phyloP scores from a whole-genome alignment of 1,284 basidiomycete genomes.

The Sanghuangporus weigelae region DNA sequence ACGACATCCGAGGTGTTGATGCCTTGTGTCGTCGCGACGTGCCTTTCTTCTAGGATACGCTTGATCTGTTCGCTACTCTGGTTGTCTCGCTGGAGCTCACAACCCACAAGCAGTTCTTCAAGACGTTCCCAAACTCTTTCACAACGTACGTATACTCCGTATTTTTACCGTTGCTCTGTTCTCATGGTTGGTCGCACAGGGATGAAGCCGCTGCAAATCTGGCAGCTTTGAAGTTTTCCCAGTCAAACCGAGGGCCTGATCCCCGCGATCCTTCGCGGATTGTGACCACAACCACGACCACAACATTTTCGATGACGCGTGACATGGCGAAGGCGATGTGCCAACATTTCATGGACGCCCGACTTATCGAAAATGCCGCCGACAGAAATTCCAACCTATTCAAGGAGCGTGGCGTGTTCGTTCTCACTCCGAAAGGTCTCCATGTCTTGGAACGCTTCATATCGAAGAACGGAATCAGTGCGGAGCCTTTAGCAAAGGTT shows the following conservation, averaged over 20 bases:
- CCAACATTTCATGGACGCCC: conserved; percentile 99
- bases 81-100: conserved; percentile 89
- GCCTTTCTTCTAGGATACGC: conserved; percentile 70
- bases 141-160: conserved; percentile 67
- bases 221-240: conserved; percentile 95
- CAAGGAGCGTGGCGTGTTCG: conserved; percentile 96
- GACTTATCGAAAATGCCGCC: conserved; percentile 93
- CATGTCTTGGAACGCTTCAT: conserved; percentile 99
- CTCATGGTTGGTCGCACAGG: conserved; percentile 35
- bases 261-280: conserved; percentile 95
- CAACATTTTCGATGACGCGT: conserved; percentile 98
- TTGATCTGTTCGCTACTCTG: conserved; percentile 96
- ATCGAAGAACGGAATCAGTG: conserved; percentile 97
- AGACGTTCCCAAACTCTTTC: conserved; percentile 92
- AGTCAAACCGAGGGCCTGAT: conserved; percentile 97
- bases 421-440: conserved; percentile 94
- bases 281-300: conserved; percentile 98
- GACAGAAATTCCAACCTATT: conserved; percentile 86
- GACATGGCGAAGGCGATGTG: conserved; percentile 99
- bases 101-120: conserved; percentile 94
- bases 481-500: conserved; percentile 86
- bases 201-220: conserved; percentile 95
- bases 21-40: conserved; percentile 17
- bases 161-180: conserved; percentile 17
- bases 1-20: conserved; percentile 8